These are phyloP conservation scores for Lithohypha guttulata DNA, from an alignment of 2,329 filamentous ascomycete species.

Conservation along the genomic window DNA sequence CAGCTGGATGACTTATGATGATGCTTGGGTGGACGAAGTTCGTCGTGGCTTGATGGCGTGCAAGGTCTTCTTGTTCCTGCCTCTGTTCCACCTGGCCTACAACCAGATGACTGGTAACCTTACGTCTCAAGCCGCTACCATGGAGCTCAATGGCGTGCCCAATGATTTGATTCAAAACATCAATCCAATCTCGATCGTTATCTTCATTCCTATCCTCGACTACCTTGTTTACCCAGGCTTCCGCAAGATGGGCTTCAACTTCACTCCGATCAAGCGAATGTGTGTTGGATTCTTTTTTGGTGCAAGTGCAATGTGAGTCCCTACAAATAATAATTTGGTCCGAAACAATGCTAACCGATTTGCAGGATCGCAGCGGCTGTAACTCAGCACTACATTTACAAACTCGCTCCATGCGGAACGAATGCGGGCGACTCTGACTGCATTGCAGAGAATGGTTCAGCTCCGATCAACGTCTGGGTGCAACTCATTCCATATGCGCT, in stretches of 20 bases:
- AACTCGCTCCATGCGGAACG: constrained; percentile 43
- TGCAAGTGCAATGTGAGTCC: constrained; percentile 44
- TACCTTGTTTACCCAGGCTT: constrained; percentile 49
- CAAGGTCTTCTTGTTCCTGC: constrained; percentile 50
- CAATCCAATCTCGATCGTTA: constrained; percentile 49
- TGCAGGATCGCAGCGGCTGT: constrained; percentile 46
- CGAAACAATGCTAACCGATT: too few relatives aligned
- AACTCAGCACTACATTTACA: constrained; percentile 50
- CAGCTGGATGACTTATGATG: constrained; percentile 70
- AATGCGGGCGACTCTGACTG: constrained; percentile 32
- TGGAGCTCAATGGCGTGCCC: constrained; percentile 41
- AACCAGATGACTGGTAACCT: constrained; percentile 39
- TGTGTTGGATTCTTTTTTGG: constrained; percentile 46
- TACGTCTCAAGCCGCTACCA: constrained; percentile 43
- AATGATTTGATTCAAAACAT: constrained; percentile 53
- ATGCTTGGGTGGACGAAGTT: constrained; percentile 72
- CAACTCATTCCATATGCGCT: constrained; percentile 42
- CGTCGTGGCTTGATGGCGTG: constrained; percentile 58
- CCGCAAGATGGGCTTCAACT: constrained; percentile 40
- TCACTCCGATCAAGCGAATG: constrained; percentile 47
- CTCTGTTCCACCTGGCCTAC: constrained; percentile 44
- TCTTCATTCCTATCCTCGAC: constrained; percentile 28
- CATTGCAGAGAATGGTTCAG: constrained; percentile 22
- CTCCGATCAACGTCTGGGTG: constrained; percentile 30
- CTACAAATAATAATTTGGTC: too few relatives aligned